Evolutionary conservation across 2,329 filamentous ascomycete species (phyloP), one percentile per base, ranked within the genome.

Genomic region (Graphilbum ipis-grandicollis): DNA sequence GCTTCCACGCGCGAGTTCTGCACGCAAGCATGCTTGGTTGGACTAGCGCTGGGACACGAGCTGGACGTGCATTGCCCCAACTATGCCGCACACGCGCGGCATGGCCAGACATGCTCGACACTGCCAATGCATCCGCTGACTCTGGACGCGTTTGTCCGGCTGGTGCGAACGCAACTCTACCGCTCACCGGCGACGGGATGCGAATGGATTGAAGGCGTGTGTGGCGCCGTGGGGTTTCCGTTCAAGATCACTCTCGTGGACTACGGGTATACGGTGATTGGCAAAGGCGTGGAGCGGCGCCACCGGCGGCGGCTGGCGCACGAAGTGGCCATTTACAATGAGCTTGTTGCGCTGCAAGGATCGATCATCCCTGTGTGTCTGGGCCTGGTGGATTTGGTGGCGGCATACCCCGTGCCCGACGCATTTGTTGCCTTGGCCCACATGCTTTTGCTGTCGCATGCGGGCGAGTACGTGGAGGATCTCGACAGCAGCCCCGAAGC

Each of bases 241-340:
- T 41, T 44, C 33, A 43, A 43, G 41, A 19, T 44, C n/a, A 39
- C 41, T 19, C 19, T 43, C 5, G 26, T 25, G 7, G 39, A 35
- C 8, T 37, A 36, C 33, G 39, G 41, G 3, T 44, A 44, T 22
- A 44, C 43, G 19, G 38, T 44, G 41, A 37, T 43, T 7, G 41
- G 25, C 29, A 43, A 43, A 35, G 42, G 38, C 7, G 36, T 37
- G 10, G 26, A 40, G 33, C 9, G n/a, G 33, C 18, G 5, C n/a
- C 28, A 36, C 25, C 25, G 22, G 14, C 10, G 17, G 13, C 18
- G 15, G 31, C 32, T 44, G 26, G 13, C 7, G 18, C 36, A 28
- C 28, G 40, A 44, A 19, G 26, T 25, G 8, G 14, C 14, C 3
- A 22, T 43, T 3, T 44, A 44, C 31, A 31, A 19, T n/a, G 32